Evolutionary conservation across 2,329 filamentous ascomycete genomes (phyloP), one percentile per base, ranked within the genome.

Genomic region (Peltaster fructicola): DNA sequence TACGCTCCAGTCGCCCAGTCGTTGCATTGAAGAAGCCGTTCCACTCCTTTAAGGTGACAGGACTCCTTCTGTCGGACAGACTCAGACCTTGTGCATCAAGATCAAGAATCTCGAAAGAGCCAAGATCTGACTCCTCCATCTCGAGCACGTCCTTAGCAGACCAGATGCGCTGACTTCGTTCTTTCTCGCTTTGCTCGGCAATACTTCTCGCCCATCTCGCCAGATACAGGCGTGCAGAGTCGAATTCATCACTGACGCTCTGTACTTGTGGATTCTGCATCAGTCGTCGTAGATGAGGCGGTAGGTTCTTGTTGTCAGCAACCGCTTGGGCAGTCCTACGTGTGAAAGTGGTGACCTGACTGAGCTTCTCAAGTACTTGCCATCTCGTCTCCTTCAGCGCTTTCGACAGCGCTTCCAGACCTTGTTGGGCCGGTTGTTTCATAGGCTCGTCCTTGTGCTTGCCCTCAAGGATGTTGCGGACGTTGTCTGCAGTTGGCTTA

Each of bases 131-230:
- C 36, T 93, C 77, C 47, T 98, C 90, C 48, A 90, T 76, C 41
- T 91, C 84, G 41, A 95, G 61, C 4, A 93, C 76, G 52, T 98
- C 88, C 35, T 73, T 73, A 1, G 81, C 85, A 0, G 84, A 93
- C 78, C 82, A 98, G 44, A 92, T 84, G 22, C 84, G 64, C 49
- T 84, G 76, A 25, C 72, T 78, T 13, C 75, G 63, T 40, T 98
- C 88, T 18, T 72, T 65, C 44, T 98, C 88, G 41, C 84, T 85
- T 55, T 98, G 88, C 49, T 98, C 90, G 0, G 88, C 84, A 35
- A 98, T 92, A 6, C 82, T 82, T 88, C 98, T 95, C 3, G 88
- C 88, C 88, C 88, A 98, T 34, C 88, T 66, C 12, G 88, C 88
- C 18, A 98, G 63, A 45, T 98, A 98, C 31, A 98, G 64, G 35